Evolutionary conservation across 78 protist genomes (phyloP).

Genomic region (Emiliania huxleyi): DNA sequence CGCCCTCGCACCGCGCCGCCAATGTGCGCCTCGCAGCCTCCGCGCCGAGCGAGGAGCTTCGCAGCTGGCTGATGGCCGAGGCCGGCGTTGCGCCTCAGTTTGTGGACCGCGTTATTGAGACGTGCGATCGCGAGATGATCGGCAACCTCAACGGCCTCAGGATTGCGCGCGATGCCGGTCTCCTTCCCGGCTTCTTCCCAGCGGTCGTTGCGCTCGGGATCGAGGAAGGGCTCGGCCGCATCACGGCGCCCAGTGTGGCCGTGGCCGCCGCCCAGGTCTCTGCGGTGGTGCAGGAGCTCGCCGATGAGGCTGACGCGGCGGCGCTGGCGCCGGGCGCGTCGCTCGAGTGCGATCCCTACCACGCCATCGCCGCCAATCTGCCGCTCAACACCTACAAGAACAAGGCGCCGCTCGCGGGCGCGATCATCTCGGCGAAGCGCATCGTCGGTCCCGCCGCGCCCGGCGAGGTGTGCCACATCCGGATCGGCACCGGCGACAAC

Average conservation of each 20-base stretch:
- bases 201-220: not conserved
- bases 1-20: no score
- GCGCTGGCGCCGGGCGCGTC: not conserved
- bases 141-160: not conserved
- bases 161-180: not conserved
- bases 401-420: conserved; percentile 8
- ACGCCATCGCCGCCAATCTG: not conserved
- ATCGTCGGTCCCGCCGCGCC: conserved; percentile 42
- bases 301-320: not conserved
- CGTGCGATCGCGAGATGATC: not conserved
- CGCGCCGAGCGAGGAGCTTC: no score
- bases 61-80: not conserved
- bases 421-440: conserved; percentile 14
- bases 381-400: conserved; percentile 16
- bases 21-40: no score
- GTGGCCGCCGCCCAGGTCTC: not conserved
- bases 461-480: conserved; percentile 35
- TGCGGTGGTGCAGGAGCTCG: not conserved
- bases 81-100: not conserved
- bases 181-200: not conserved
- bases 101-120: not conserved
- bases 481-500: not conserved
- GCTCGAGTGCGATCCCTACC: not conserved
- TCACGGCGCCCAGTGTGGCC: not conserved
- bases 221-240: not conserved